Evolutionary conservation across 2,329 filamentous ascomycete species (phyloP), one percentile per base, ranked within the genome.

Genomic region (Dryadomyces quercivorus): DNA sequence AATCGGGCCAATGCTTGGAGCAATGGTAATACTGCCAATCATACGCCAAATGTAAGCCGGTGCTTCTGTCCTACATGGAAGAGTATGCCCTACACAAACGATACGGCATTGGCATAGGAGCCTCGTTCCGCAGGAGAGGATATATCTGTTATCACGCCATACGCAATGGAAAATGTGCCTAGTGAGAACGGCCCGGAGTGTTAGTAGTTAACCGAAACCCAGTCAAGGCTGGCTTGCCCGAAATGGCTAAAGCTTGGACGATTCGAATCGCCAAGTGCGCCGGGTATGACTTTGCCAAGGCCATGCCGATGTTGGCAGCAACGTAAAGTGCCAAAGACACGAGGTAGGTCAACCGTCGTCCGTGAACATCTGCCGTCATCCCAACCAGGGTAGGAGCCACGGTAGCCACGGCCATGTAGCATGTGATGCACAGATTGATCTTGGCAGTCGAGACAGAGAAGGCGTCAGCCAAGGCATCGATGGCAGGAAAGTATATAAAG

Each of bases 381-480:
- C 50, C 50, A 26, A 52, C 34, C 3, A 52, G 3, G 40, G 50
- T 26, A 8, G 50, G 50, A 10, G 42, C 42, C 6, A 52, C 13
- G 22, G 42, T 42, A 9, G 45, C 42, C 2, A 46, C 50, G 9
- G 45, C 40, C 15, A 52, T 42, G 22, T 34, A 52, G 38, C 45
- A n/a, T 16, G 50, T 52, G 15, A 52, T 45, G 15, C 21, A 45
- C 40, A 34, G n/a, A 22, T 52, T 52, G 42, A 52, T 52, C 16
- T 34, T 22, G 21, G 45, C 42, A 21, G 36, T 22, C 5, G 50
- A 52, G 21, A 52, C 50, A 26, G 12, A 7, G 13, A 52, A 10
- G 10, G 45, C 50, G 5, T 34, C 9, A 21, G 50, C 50, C 22
- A 52, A 45, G 50, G 45, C 20, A 21, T 52, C 40, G 42, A 52